A percentile compares a stretch with the other conserved stretches of the same genome.
phyloP scores from a whole-genome alignment of 495 filamentous ascomycete species.

The Niebla homalea region DNA sequence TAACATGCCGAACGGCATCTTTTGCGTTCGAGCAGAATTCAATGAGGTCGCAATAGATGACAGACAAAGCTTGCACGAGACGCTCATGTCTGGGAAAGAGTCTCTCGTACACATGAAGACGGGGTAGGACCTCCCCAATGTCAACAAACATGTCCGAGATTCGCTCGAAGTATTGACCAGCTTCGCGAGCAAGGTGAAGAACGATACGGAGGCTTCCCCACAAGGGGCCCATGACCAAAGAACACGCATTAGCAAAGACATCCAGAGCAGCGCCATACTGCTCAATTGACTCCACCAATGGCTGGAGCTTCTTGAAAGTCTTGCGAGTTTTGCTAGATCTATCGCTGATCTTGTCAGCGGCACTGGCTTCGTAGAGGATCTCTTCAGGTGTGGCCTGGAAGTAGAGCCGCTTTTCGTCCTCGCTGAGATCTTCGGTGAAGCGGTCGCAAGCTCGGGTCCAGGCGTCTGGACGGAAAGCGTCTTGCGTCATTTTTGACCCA shows the following conservation, averaged over 20 bases:
- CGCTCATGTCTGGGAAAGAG: conserved; percentile 23
- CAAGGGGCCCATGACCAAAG: conserved; percentile 24
- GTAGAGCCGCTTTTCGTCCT: conserved; percentile 16
- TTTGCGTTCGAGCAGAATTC: conserved; percentile 25
- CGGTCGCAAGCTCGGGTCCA: conserved; percentile 20
- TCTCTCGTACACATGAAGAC: conserved; percentile 21
- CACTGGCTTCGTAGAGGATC: conserved; percentile 23
- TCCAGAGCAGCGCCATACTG: conserved; percentile 30
- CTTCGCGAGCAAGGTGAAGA: conserved; percentile 23
- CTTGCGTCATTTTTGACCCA: too few relatives aligned
- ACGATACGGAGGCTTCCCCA: conserved; percentile 31
- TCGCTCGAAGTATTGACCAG: conserved; percentile 25
- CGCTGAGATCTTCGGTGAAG: conserved; percentile 20
- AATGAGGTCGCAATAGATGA: conserved; percentile 28
- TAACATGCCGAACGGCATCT: conserved; percentile 17
- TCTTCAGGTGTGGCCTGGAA: conserved; percentile 16
- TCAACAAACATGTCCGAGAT: conserved; percentile 25
- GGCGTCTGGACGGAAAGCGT: conserved; percentile 2
- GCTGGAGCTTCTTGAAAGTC: conserved; percentile 17
- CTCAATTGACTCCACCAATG: conserved; percentile 24
- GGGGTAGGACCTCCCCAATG: conserved; percentile 28
- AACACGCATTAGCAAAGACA: conserved; percentile 23
- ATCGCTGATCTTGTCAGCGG: conserved; percentile 18
- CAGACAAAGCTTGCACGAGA: conserved; percentile 21
- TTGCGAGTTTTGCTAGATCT: conserved; percentile 17